These are phyloP conservation scores for Chytriomyces confervae DNA, from an alignment of 192 early-diverging fungal genomes.

Conservation along the genomic window DNA sequence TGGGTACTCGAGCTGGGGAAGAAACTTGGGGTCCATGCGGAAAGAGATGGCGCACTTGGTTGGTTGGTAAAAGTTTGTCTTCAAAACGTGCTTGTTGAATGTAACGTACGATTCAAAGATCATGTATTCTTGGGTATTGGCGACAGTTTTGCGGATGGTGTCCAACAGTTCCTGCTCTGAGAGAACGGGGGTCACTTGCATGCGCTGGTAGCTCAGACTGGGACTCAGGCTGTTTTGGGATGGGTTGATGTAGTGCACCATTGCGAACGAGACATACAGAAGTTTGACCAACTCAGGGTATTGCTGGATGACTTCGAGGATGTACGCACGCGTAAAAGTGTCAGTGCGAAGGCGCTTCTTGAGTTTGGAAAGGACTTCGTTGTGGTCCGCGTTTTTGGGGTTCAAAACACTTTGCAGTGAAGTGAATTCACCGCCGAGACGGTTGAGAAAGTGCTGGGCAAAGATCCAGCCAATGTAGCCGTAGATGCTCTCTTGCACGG, in stretches of 20 bases:
- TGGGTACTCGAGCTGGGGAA: conserved; percentile 96
- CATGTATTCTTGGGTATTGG: conserved; percentile 93
- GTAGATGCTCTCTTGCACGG: conserved; percentile 92
- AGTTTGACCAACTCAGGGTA: conserved; percentile 92
- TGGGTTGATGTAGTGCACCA: conserved; percentile 85
- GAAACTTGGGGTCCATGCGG: conserved; percentile 91
- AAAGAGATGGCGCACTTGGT: conserved; percentile 99
- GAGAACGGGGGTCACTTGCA: conserved; percentile 76
- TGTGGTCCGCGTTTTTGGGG: conserved; percentile 75
- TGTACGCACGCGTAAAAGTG: conserved; percentile 96
- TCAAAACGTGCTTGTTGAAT: conserved; percentile 97
- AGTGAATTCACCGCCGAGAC: conserved; percentile 91
- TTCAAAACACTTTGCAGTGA: conserved; percentile 78
- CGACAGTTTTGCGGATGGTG: conserved; percentile 84
- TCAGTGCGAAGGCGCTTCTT: conserved; percentile 97
- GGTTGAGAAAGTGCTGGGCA: conserved; percentile 98
- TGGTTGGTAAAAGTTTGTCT: conserved; percentile 99
- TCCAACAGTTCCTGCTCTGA: conserved; percentile 82
- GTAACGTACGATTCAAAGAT: conserved; percentile 90
- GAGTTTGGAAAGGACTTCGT: conserved; percentile 92
- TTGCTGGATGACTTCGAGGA: conserved; percentile 93
- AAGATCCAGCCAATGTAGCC: conserved; percentile 97
- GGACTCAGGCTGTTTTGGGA: conserved; percentile 58
- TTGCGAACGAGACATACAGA: conserved; percentile 93
- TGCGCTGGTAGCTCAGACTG: conserved; percentile 86